Conservation (phyloP, 495 filamentous ascomycete genomes). For the Hypoxylon perforatum region DNA sequence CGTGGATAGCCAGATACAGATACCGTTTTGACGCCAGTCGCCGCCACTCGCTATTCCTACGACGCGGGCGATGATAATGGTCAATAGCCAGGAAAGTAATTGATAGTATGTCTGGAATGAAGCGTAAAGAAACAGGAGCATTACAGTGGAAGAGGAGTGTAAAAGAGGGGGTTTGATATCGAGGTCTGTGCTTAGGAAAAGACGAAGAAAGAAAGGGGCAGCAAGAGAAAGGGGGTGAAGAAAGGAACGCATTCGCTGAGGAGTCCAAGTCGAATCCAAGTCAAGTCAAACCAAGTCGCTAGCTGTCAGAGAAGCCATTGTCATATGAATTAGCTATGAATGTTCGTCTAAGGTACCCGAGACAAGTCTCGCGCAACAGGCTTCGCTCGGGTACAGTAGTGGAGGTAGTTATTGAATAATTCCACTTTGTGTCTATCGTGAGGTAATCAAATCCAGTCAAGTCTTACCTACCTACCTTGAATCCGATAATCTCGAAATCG, state of each 20-base stretch:
- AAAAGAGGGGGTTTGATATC: background rate
- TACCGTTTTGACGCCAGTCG: conserved; percentile 18
- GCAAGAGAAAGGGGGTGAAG: conserved; percentile 3
- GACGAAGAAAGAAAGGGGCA: background rate
- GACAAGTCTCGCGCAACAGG: too few species aligned
- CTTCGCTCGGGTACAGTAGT: too few species aligned
- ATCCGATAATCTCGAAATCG: background rate
- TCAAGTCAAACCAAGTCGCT: background rate
- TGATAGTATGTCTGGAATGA: conserved; percentile 11
- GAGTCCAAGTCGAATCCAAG: conserved; percentile 22
- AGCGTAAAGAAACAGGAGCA: conserved; percentile 7
- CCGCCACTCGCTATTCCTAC: background rate
- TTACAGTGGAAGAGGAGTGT: background rate
- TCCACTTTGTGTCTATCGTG: too few species aligned
- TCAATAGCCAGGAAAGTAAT: conserved; percentile 16
- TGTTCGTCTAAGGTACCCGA: too few species aligned
- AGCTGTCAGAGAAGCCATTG: background rate
- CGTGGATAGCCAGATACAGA: conserved; percentile 35
- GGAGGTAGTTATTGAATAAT: too few species aligned
- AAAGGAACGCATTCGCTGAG: conserved; percentile 29
- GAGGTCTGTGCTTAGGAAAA: background rate
- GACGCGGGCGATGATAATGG: background rate
- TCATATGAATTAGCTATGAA: conserved; percentile 2
- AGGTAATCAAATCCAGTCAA: too few species aligned
- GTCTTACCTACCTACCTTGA: too few species aligned